Base-by-base conservation (phyloP, 306 rosid species). In the Vigna unguiculata region DNA sequence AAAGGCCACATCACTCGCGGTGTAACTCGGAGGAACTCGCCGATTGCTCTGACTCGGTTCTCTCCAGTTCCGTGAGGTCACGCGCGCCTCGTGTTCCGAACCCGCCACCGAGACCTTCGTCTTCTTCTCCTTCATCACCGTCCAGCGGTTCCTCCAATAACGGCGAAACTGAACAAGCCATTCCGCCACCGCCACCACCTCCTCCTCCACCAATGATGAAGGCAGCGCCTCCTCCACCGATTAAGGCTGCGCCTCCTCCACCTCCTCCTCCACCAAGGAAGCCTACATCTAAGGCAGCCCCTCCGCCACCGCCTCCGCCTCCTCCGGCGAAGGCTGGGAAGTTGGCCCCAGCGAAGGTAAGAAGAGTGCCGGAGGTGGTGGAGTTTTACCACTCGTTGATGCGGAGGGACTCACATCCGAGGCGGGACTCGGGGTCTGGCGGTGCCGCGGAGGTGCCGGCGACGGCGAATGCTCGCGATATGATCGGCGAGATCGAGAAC, bases 401-500 rank as follows among this genome's bases (percentile, higher is more conserved):
- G 99, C 83, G 99, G 49, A 88, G 99, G 49, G 99, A 96, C 45
- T 87, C 97, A 0, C 88, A 85, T 5, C 67, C 78, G 14, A 82
- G 98, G 52, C 85, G 90, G 25, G 98, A 96, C 3, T 67, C 88
- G 1, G 78, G 82, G 74, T 48, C 85, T 59, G 81, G 87, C 19
- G 69, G 69, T 0, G 14, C 85, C 0, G 15, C 88, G 9, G 98
- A 89, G 62, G 83, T 67, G 0, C 88, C 90, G 81, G 71, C 90
- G 9, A 84, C 92, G 45, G 82, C 96, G 51, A 96, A 86, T 34
- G 84, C 99, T 20, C 98, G 99, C 5, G 97, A 92, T 85, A 96
- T 96, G 99, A 96, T 96, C 89, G 99, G 98, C 48, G 99, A 96
- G 90, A 96, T 96, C n/a, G 99, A 92, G 89, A 96, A 96, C 84